Base-by-base conservation (phyloP, 1,284 basidiomycete species). In the Leccinum subfulvum region DNA sequence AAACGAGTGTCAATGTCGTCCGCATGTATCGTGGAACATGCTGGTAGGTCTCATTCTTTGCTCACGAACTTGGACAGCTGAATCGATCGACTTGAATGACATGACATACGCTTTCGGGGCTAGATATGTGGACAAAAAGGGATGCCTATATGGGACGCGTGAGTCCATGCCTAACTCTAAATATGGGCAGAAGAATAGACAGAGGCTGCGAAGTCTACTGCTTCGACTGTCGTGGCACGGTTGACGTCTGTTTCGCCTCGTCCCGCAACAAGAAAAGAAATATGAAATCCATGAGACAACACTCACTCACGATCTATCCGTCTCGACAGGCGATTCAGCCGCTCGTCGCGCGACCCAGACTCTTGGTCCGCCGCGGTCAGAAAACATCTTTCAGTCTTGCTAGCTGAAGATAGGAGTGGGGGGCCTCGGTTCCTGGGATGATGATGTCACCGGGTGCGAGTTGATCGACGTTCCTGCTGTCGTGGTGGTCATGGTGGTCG, bases 301-400 rank as follows among this genome's bases (percentile, higher is more conserved):
- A 26, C 26, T 26, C 26, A 26, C 26, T 26, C 26, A 26, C 26
- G 26, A 26, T 26, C 26, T 26, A 26, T 26, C 26, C 26, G 26
- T 26, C 26, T 26, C 26, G 26, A 26, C 26, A 26, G 26, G 26
- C 92, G 85, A 63, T 90, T 92, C 47, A 99, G 79, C 1, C 96
- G 88, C 68, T 97, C 94, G 66, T 97, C 93, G 39, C 96, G 83
- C 13, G 95, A 91, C 0, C 96, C 97, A 13, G 91, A 86, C 56
- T 93, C 94, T 73, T 98, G 95, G 76, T 99, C 96, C 0, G 97
- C 97, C 1, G 97, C 96, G 0, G 94, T 97, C 37, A 98, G 82
- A 68, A 98, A 83, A 78, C 97, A 98, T 52, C 85, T 86, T 73
- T 98, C 95, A 1, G 90, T 89, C 72, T 92, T 91, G 2, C 84